Percentiles rank a stretch among this genome's conserved stretches.
phyloP scores from a whole-genome alignment of 495 filamentous ascomycete species.

The Astrothelium subdiscretum region DNA sequence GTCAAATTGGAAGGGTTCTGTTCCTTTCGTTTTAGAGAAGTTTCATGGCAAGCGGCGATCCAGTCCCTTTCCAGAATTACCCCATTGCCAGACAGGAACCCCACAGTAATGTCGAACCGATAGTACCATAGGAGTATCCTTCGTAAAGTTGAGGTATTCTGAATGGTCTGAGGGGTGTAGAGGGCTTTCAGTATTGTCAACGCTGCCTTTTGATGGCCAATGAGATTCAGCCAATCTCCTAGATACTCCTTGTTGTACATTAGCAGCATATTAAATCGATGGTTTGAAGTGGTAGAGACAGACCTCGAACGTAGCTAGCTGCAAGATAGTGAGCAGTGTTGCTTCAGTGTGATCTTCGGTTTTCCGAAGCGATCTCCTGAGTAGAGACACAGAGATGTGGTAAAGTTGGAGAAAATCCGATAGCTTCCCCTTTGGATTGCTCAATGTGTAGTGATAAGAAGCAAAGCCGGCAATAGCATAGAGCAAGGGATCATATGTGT shows the following conservation, averaged over 20 bases:
- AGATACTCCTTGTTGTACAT: constrained; percentile 63
- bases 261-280: constrained; percentile 15
- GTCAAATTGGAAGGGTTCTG: constrained; percentile 47
- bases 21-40: constrained; percentile 47
- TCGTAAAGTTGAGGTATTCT: constrained; percentile 53
- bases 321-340: constrained; percentile 80
- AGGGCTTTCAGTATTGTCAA: constrained; percentile 66
- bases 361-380: constrained; percentile 59
- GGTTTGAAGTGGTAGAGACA: constrained; percentile 8
- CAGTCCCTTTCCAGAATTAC: constrained; percentile 67
- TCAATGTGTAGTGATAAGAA: constrained; percentile 72
- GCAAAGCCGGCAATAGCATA: constrained; percentile 86
- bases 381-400: constrained; percentile 66
- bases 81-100: constrained; percentile 68
- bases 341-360: constrained; percentile 57
- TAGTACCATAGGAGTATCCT: constrained; percentile 77
- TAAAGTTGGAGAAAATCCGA: constrained; percentile 81
- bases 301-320: constrained; percentile 91
- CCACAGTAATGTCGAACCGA: constrained; percentile 76
- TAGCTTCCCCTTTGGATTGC: constrained; percentile 54
- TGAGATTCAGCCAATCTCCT: constrained; percentile 86
- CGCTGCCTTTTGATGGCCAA: constrained; percentile 86
- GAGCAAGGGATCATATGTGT: constrained; percentile 70
- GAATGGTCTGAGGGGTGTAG: constrained; percentile 65
- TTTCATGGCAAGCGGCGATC: constrained; percentile 53